phyloP scores from a whole-genome alignment of 2,329 filamentous ascomycete genomes.

The Alternaria consortialis region DNA sequence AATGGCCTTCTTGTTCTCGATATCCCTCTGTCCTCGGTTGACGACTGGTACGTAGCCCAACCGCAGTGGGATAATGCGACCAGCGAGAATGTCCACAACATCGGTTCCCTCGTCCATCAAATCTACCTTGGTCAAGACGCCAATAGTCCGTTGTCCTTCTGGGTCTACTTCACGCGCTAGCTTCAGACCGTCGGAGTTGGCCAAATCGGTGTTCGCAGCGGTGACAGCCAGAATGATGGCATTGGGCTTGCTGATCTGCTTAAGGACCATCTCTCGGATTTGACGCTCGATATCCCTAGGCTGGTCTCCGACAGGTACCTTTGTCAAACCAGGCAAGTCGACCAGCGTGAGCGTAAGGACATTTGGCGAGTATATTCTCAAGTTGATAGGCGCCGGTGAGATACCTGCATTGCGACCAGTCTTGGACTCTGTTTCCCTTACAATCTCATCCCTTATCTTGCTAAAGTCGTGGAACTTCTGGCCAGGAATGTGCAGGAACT shows the following conservation, averaged over 20 bases:
- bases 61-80: conserved; percentile 93
- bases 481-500: conserved; percentile 96
- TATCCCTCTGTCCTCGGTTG: conserved; percentile 96
- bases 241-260: conserved; percentile 98
- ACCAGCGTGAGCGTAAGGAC: conserved; percentile 96
- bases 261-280: conserved; percentile 97
- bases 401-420: conserved; percentile 96
- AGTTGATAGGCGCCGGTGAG: conserved; percentile 94
- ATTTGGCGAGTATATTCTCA: conserved; percentile 97
- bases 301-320: conserved; percentile 95
- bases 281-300: conserved; percentile 96
- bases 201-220: conserved; percentile 95
- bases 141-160: conserved; percentile 96
- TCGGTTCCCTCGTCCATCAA: conserved; percentile 99
- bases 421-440: conserved; percentile 94
- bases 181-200: conserved; percentile 97
- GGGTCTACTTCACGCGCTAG: conserved; percentile 96
- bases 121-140: conserved; percentile 98
- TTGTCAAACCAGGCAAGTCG: conserved; percentile 94
- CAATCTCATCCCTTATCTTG: conserved; percentile 98
- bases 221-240: conserved; percentile 98
- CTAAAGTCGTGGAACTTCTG: conserved; percentile 98
- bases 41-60: conserved; percentile 97
- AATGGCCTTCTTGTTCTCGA: conserved; percentile 97
- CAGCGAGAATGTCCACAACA: conserved; percentile 97